Evolutionary conservation across 345 rosid genomes (phyloP), one percentile per base, ranked within the genome.

Genomic region (Erysimum cheiranthoides): DNA sequence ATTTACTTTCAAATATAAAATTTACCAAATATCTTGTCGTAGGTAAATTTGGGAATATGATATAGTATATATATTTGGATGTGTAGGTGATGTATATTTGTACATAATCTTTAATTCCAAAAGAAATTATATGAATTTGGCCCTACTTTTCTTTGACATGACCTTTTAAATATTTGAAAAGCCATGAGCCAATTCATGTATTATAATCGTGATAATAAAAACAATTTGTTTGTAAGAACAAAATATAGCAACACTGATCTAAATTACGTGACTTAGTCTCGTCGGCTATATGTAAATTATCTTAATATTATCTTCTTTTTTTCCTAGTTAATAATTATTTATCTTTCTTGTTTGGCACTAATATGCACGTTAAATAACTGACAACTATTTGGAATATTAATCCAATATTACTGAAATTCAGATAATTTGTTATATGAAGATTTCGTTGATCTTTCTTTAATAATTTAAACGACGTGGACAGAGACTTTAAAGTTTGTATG

Each of bases 141-240:
- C 78, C 66, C 52, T 46, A 46, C 64, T 35, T 35, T 11, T 36
- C 46, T 35, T 21, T 35, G 59, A 57, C 5, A 65, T 66, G 51
- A 43, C 49, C 78, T 53, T 64, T 74, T 43, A 57, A 16, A 56
- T 66, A 56, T 57, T 27, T 25, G 78, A 74, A 74, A 66, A 74
- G 78, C 39, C 78, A 74, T n/a, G 39, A 16, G 50, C 3, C 38
- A 52, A 3, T 42, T 32, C 2, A n/a, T 45, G 25, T 38, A 17
- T 16, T 16, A 62, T 52, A 31, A 52, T 36, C 36, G 36, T 73
- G 57, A 64, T 32, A 54, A 50, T 31, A 18, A 43, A 64, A 54
- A 57, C 59, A 66, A 66, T 74, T 28, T 47, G 27, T 74, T 58
- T 47, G 25, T 43, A 34, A 21, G 38, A 27, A 73, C 38, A 16